Base-by-base conservation (phyloP, 176 grass and related monocot genomes). In the Oryza punctata region DNA sequence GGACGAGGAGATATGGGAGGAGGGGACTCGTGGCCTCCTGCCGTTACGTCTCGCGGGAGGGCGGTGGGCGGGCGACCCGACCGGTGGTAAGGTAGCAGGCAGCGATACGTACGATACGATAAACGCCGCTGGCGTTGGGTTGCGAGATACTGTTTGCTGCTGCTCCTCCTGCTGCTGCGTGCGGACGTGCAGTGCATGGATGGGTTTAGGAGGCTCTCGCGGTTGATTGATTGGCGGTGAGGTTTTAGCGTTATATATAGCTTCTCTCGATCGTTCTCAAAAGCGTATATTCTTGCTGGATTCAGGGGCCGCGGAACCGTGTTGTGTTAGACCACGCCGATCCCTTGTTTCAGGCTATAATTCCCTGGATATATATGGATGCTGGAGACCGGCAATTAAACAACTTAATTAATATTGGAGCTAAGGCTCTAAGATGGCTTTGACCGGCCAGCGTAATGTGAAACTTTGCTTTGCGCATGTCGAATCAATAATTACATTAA, bases 21-120 rank as follows among this genome's bases (percentile, higher is more conserved):
- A 12, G 77, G 33, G 82, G 88, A 69, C 46, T 33, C 81, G 87
- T 88, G 81, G 75, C 87, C 45, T 44, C 28, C 66, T 8, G 15
- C 16, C 7, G 57, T 69, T 12, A 4, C 49, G 65, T 57, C 70
- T 37, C 10, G 32, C 32, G 32, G 1, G 49, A 24, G 40, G 78
- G 87, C 77, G 82, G 76, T 28, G 76, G 33, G 33, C 28, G 28
- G 28, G 23, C 46, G 63, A 21, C 19, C 29, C 60, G 28, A n/a
- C n/a, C n/a, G 1, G 28, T 29, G 28, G 21, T 43, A 19, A 52
- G 44, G 63, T 8, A 4, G n/a, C n/a, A n/a, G n/a, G n/a, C 23
- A 26, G n/a, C 9, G 67, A 41, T n/a, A n/a, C n/a, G n/a, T 60
- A 41, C 10, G 63, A 27, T 78, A 23, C 40, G 45, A 7, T 47